Evolutionary conservation across 352 stramenopile genomes (phyloP), one percentile per base, ranked within the genome.

Genomic region (Blastocystis sp.): DNA sequence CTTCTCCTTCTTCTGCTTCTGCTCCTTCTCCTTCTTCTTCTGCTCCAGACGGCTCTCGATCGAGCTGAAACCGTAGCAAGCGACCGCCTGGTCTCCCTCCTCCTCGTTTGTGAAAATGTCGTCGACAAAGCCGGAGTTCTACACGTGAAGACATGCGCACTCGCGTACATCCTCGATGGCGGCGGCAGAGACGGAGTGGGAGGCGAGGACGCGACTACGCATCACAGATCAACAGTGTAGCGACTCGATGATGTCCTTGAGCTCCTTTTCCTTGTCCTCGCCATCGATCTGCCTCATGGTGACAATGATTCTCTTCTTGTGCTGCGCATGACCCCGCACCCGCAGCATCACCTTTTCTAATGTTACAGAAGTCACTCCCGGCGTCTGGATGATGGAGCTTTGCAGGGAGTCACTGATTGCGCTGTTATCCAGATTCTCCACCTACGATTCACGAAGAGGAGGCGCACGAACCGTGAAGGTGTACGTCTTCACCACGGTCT

Each of bases 1-100:
- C 74, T 84, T 84, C 48, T 84, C 74, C 60, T 84, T 84, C 74
- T 84, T 84, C 40, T 84, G 74, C 61, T 84, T 84, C 48, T 34
- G 52, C 45, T 84, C 74, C 40, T 59, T 40, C 17, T 84, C 74
- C 74, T 84, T 61, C 24, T 84, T 84, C 40, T 84, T 84, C 74
- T 84, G 65, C 74, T 84, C 74, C 57, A 84, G 69, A 84, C 74
- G 54, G 48, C 74, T 84, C 34, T 84, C 74, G 17, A 84, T 84
- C 61, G 74, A 84, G 74, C 74, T 84, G 38, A 84, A 84, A 34
- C 74, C 74, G 69, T 84, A 84, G n/a, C 38, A 69, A 10, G 74
- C 60, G 9, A 84, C 45, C 3, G 74, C 74, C 24, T 84, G 40
- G 74, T 84, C 74, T 42, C 66, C 66, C 48, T 64, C 60, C 7